These are phyloP conservation scores for Thermochaetoides thermophila DNA, from an alignment of 495 filamentous ascomycete genomes.

Conservation along the genomic window DNA sequence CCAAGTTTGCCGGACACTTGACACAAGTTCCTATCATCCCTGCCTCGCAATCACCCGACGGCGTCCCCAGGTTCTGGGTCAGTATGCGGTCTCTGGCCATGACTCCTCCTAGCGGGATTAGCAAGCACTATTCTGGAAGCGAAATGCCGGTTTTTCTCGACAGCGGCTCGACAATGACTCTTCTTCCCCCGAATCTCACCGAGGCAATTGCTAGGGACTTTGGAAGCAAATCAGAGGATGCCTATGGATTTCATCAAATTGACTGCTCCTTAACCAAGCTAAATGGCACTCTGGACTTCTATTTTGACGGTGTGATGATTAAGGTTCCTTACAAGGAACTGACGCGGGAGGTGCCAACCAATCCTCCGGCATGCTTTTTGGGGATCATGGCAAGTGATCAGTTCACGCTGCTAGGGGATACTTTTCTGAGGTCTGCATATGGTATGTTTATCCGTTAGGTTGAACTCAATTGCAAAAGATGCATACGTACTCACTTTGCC, in stretches of 20 bases:
- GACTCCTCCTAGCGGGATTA: conserved; percentile 30
- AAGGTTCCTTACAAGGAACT: conserved; percentile 45
- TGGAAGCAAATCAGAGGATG: conserved; percentile 35
- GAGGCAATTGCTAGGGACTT: conserved; percentile 48
- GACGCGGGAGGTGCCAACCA: conserved; percentile 32
- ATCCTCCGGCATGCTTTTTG: conserved; percentile 47
- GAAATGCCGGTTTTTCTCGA: conserved; percentile 63
- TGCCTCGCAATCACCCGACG: conserved; percentile 26
- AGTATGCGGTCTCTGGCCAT: conserved; percentile 45
- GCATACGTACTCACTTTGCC: no score
- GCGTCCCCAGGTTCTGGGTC: conserved; percentile 38
- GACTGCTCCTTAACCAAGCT: conserved; percentile 53
- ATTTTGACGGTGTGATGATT: conserved; percentile 53
- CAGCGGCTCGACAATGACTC: conserved; percentile 77
- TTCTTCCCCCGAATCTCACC: conserved; percentile 57
- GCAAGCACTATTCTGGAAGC: conserved; percentile 31
- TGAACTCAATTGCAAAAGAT: no score
- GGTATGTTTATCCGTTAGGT: conserved; percentile 32
- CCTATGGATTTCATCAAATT: conserved; percentile 47
- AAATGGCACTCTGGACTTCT: conserved; percentile 56
- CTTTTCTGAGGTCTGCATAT: conserved; percentile 83
- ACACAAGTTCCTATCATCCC: conserved; percentile 50
- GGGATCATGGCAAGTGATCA: conserved; percentile 58
- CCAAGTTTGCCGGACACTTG: conserved; percentile 63
- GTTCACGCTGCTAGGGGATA: conserved; percentile 68